Evolutionary conservation across 805 yeast genomes (phyloP), one percentile per base, ranked within the genome.

Genomic region (Ascoidea tarda): DNA sequence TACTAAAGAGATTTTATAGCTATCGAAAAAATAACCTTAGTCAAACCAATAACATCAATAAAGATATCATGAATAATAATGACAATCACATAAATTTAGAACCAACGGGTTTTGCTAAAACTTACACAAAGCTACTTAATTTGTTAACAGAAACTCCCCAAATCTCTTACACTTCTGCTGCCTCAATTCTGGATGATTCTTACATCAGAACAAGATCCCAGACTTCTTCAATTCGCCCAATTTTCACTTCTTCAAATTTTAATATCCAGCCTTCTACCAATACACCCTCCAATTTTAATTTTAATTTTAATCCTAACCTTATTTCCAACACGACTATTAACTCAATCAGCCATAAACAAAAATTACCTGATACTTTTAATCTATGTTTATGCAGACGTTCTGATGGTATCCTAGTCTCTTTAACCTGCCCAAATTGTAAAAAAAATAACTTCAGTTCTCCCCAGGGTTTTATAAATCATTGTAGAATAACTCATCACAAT

Each of bases 391-490:
- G 81, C 60, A 70, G 81, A 56, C 64, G 88, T 55, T 77, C 82
- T 5, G 93, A 86, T 63, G 90, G 90, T 2, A 71, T 82, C 0
- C 66, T 83, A 21, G 88, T 86, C 2, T 72, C 80, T 50, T 70
- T 86, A 45, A 79, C 79, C 6, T 86, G 95, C 63, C 77, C 81
- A 1, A 76, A 73, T 50, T 86, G 95, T 65, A 74, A 71, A 8
- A 65, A 90, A 51, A 73, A 79, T 47, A 85, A 84, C 56, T 86
- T 86, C 61, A 81, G 87, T 6, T 78, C 85, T 12, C 87, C 89
- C 0, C 93, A 86, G 62, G 93, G 93, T 14, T 84, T 86, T 58
- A 72, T 84, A 45, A 86, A 84, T 63, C 95, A 86, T 63, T 77
- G 84, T 52, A 71, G 93, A 54, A 74, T 83, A 32, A 84, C 89